Percentiles rank a stretch among this genome's conserved stretches.
Conservation (phyloP, 1,139 yeast species). For the Diutina mesorugosa region DNA sequence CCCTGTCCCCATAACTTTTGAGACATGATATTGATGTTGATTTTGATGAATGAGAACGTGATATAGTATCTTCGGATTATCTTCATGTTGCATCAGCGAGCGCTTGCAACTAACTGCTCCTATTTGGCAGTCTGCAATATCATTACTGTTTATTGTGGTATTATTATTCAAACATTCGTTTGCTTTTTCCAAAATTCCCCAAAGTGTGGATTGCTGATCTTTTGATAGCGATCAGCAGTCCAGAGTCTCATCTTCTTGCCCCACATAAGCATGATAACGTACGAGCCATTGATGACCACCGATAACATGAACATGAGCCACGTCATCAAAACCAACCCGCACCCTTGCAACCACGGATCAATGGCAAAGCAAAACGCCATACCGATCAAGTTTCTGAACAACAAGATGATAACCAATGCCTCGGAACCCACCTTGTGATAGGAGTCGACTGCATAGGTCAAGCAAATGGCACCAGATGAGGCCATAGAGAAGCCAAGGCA, state of each 20-base stretch:
- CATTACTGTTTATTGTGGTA: no score
- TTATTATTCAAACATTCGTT: no score
- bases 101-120: no score
- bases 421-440: constrained; percentile 45
- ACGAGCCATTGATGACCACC: constrained; percentile 27
- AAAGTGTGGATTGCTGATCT: constrained; percentile 5
- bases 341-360: constrained; percentile 31
- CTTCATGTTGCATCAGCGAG: no score
- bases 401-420: constrained; percentile 20
- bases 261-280: constrained; percentile 20
- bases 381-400: constrained; percentile 34
- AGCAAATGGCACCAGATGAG: constrained; percentile 40
- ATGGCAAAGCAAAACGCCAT: constrained; percentile 33
- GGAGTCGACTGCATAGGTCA: constrained; percentile 45
- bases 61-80: no score
- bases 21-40: no score
- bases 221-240: constrained; percentile 8
- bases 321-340: constrained; percentile 24
- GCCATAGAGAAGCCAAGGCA: constrained; percentile 47
- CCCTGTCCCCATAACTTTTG: no score
- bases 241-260: constrained; percentile 25
- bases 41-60: no score
- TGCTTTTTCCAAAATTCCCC: not conserved
- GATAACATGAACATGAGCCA: constrained; percentile 37
- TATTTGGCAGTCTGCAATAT: no score